A percentile compares a stretch with the other conserved stretches of the same genome.
Evolutionary conservation across 1,139 yeast species (phyloP).

Genomic region (Hansenula sp.): DNA sequence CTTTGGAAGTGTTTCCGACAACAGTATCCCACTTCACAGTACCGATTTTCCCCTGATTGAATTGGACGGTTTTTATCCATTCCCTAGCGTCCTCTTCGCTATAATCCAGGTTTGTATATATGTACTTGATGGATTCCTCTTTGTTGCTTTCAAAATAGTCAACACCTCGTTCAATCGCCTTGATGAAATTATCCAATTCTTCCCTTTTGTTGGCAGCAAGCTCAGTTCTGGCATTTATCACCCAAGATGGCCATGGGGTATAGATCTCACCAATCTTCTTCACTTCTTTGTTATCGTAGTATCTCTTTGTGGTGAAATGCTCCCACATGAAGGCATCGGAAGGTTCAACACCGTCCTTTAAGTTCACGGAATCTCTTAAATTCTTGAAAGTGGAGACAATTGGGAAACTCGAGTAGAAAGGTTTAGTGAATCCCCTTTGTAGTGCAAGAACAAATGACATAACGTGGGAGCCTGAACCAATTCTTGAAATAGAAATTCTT

Average conservation of each 20-base stretch:
- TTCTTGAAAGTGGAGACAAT: conserved; percentile 67
- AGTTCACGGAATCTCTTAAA: conserved; percentile 76
- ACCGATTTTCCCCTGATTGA: conserved; percentile 41
- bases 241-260: conserved; percentile 98
- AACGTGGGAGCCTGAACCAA: conserved; percentile 88
- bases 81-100: conserved; percentile 69
- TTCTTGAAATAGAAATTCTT: conserved; percentile 77
- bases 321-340: conserved; percentile 97
- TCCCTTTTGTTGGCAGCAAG: conserved; percentile 27
- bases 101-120: conserved; percentile 69
- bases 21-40: conserved; percentile 47
- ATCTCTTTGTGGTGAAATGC: conserved; percentile 80
- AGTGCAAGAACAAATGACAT: conserved; percentile 85
- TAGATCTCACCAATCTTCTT: conserved; percentile 82
- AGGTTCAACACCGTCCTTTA: conserved; percentile 37
- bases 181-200: conserved; percentile 39
- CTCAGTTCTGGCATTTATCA: conserved; percentile 50
- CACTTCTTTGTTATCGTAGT: conserved; percentile 76
- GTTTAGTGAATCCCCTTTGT: conserved; percentile 43
- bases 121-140: conserved; percentile 65
- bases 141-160: conserved; percentile 54
- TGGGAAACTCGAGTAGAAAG: conserved; percentile 49
- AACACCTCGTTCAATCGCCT: conserved; percentile 64
- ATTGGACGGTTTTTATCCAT: conserved; percentile 77
- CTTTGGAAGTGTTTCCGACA: conserved; percentile 52